Evolutionary conservation across 176 grass and related monocot genomes (phyloP), one percentile per base, ranked within the genome.

Genomic region (Alloteropsis semialata): DNA sequence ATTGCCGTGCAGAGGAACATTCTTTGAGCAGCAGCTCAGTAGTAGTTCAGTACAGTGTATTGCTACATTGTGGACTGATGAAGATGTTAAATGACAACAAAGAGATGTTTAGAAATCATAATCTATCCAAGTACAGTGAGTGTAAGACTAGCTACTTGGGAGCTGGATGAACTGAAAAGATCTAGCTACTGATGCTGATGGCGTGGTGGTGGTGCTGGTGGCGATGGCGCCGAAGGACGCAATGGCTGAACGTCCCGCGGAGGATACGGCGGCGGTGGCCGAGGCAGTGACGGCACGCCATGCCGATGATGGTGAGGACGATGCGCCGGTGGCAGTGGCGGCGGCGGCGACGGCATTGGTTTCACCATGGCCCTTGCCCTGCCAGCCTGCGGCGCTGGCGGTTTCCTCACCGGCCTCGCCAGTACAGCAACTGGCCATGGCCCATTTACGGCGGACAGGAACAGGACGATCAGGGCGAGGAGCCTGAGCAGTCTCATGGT

Each of bases 401-500:
- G 80, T 7, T 4, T 33, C 21, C 11, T 53, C 15, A 10, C 50
- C 14, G 5, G 5, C 67, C 81, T 84, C 8, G 56, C 81, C 3
- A 5, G 9, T 39, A 84, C 37, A 36, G 36, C 28, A 21, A 65
- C 33, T 4, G 59, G 69, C 46, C 8, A 88, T 17, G n/a, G 25
- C 24, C 43, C 32, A 6, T 61, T 77, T 5, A 32, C 6, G 49
- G 68, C 9, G 19, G 76, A 75, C 1, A 84, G 38, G 39, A 19
- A 75, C 1, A 84, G 38, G 39, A 19, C 41, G 19, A 15, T 32
- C 18, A 89, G 21, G 49, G 39, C 50, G 14, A 88, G 21, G 54
- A 88, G 43, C n/a, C 82, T 36, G 16, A 65, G 5, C 12, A 62
- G 12, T 39, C 38, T 42, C 81, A 75, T 88, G 22, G 9, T 22